These are phyloP conservation scores for Colletotrichum paranaense DNA, from an alignment of 2,329 filamentous ascomycete genomes.

Conservation along the genomic window DNA sequence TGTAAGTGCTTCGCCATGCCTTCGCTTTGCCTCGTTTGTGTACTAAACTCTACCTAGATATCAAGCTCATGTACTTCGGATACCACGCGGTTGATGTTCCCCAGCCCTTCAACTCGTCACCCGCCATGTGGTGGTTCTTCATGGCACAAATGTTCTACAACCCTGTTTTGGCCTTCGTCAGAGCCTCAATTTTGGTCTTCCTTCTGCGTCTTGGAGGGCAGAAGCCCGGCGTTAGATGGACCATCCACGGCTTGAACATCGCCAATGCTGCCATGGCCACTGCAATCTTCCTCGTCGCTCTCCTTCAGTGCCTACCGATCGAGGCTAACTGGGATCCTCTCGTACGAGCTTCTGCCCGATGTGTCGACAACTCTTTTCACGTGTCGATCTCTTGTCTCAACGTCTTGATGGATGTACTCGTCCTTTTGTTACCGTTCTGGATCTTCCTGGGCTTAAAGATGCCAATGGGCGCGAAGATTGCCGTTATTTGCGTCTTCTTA, in stretches of 20 bases:
- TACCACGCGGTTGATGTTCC: constrained; percentile 35
- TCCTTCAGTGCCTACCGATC: constrained; percentile 50
- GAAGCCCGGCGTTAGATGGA: constrained; percentile 46
- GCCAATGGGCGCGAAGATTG: constrained; percentile 49
- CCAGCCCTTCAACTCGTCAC: constrained; percentile 31
- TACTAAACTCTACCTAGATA: constrained; percentile 19
- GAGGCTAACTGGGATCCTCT: constrained; percentile 42
- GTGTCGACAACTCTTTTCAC: constrained; percentile 25
- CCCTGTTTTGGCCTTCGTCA: constrained; percentile 57
- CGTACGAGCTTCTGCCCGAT: constrained; percentile 35
- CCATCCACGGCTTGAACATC: constrained; percentile 44
- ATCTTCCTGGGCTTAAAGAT: constrained; percentile 55
- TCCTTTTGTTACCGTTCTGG: constrained; percentile 50
- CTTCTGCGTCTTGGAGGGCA: constrained; percentile 54
- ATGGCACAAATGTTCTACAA: constrained; percentile 56
- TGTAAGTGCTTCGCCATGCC: constrained; percentile 38
- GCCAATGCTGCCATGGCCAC: constrained; percentile 45
- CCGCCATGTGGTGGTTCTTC: constrained; percentile 43
- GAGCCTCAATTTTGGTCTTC: constrained; percentile 57
- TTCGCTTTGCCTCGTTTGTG: neutral
- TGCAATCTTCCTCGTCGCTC: constrained; percentile 45
- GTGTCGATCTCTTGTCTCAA: constrained; percentile 38
- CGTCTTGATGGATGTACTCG: constrained; percentile 48
- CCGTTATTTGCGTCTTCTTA: constrained; percentile 52
- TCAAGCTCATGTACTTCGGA: constrained; percentile 47